Evolutionary conservation across 225 moss, liverwort and hornwort species (phyloP).

Genomic region (Physcomitrellopsis africana): DNA sequence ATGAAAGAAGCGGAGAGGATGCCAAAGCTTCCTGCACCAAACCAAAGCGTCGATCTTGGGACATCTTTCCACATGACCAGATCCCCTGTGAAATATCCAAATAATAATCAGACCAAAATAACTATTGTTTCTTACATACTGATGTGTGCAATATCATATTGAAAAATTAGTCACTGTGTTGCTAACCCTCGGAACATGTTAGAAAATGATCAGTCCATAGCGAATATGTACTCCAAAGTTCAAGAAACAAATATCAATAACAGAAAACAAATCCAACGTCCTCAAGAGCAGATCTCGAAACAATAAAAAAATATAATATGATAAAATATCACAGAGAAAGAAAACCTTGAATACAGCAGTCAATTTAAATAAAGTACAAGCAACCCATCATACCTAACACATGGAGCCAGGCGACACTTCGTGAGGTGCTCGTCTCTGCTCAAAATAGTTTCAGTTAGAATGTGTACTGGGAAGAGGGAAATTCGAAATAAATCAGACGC

Average conservation of each 20-base stretch:
- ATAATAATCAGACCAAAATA: background rate
- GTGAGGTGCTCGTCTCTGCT: constrained; percentile 46
- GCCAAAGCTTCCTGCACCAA: constrained; percentile 91
- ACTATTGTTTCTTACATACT: background rate
- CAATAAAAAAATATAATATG: background rate
- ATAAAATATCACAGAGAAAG: background rate
- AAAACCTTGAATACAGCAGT: background rate
- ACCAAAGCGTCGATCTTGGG: constrained; percentile 84
- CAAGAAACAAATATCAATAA: too few species aligned
- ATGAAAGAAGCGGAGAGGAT: constrained; percentile 87
- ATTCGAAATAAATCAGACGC: background rate
- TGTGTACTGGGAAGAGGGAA: background rate
- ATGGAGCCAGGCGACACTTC: constrained; percentile 51
- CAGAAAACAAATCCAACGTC: too few species aligned
- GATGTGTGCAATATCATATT: background rate
- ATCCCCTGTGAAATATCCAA: constrained; percentile 61
- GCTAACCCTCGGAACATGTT: background rate
- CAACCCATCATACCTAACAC: constrained; percentile 39
- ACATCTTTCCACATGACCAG: constrained; percentile 93
- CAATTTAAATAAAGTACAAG: background rate
- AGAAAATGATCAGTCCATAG: background rate
- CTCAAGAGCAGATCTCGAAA: too few species aligned
- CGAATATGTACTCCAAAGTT: background rate
- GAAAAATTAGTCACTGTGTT: background rate
- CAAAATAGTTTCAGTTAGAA: constrained; percentile 12